Conservation (phyloP, 768 basidiomycete genomes). For the Lactarius vividus region DNA sequence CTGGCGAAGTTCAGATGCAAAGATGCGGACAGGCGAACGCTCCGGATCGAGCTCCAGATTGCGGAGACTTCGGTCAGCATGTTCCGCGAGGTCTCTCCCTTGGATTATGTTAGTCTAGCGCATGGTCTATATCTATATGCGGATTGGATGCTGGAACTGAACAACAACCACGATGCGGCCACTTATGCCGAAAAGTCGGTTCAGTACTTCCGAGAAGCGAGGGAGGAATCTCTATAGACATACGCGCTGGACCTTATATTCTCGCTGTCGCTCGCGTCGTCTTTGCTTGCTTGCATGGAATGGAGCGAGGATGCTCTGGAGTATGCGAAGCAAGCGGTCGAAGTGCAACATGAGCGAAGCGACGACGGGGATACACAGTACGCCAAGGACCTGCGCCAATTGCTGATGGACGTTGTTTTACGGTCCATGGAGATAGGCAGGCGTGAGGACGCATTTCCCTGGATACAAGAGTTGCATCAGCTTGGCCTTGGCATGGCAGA, state of each 20-base stretch:
- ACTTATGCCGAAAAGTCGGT: constrained; percentile 15
- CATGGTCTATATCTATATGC: constrained; percentile 9
- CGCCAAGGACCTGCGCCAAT: background rate
- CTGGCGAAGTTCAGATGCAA: constrained; percentile 8
- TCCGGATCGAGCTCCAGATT: constrained; percentile 2
- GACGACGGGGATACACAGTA: background rate
- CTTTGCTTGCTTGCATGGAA: constrained; percentile 17
- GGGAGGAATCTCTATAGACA: background rate
- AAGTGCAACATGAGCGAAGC: constrained; percentile 10
- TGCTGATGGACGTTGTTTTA: constrained; percentile 12
- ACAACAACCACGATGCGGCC: constrained; percentile 10
- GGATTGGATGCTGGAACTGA: constrained; percentile 16
- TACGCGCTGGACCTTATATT: constrained; percentile 10
- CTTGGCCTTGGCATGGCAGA: background rate
- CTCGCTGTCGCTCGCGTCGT: constrained; percentile 18
- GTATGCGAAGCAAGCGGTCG: constrained; percentile 21
- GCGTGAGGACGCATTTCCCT: background rate
- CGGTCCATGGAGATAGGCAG: constrained; percentile 7
- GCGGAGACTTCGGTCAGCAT: constrained; percentile 6
- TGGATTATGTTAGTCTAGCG: constrained; percentile 11
- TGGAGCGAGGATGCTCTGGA: constrained; percentile 1
- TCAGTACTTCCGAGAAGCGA: constrained; percentile 17
- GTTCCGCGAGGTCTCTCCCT: constrained; percentile 10
- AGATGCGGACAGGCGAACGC: background rate
- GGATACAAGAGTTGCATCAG: constrained; percentile 1